Evolutionary conservation across 495 filamentous ascomycete species (phyloP).

Genomic region (Xeromyces bisporus): DNA sequence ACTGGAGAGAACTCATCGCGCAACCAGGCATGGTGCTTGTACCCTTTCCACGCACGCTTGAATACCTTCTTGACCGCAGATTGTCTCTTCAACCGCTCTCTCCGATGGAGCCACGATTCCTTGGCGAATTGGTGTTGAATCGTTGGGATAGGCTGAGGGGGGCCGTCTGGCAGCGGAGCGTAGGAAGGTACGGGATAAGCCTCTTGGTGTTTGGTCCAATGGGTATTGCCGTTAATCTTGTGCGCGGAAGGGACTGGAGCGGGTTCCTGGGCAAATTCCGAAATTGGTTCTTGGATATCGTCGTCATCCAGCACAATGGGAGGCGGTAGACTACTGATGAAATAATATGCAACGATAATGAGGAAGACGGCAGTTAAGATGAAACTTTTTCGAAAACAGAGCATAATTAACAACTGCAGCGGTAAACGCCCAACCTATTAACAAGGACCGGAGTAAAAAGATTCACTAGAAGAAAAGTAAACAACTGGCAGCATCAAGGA

Average conservation of each 20-base stretch:
- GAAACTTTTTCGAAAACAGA: constrained; percentile 12
- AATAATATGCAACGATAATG: constrained; percentile 8
- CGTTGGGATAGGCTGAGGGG: constrained; percentile 25
- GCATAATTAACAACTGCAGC: constrained; percentile 7
- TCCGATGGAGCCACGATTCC: constrained; percentile 22
- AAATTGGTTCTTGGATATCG: constrained; percentile 1
- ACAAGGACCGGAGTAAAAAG: too few species aligned
- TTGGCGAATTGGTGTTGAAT: constrained; percentile 35
- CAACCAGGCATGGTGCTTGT: constrained; percentile 60
- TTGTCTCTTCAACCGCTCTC: constrained; percentile 26
- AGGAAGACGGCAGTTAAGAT: constrained; percentile 8
- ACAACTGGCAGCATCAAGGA: constrained; percentile 1
- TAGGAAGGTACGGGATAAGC: constrained; percentile 31
- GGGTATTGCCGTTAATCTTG: constrained; percentile 10
- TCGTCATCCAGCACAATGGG: constrained; percentile 7
- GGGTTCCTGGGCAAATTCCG: constrained; percentile 3
- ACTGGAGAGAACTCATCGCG: constrained; percentile 63
- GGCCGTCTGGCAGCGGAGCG: constrained; percentile 29
- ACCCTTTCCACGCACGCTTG: constrained; percentile 55
- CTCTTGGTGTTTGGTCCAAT: constrained; percentile 28
- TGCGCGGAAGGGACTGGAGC: constrained; percentile 2
- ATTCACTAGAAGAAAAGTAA: constrained; percentile 1
- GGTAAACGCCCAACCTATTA: too few species aligned
- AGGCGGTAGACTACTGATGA: constrained; percentile 15
- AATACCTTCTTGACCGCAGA: constrained; percentile 53